Conservation (phyloP, 2,329 filamentous ascomycete genomes). For the Paracorniculantispora psalliotae region DNA sequence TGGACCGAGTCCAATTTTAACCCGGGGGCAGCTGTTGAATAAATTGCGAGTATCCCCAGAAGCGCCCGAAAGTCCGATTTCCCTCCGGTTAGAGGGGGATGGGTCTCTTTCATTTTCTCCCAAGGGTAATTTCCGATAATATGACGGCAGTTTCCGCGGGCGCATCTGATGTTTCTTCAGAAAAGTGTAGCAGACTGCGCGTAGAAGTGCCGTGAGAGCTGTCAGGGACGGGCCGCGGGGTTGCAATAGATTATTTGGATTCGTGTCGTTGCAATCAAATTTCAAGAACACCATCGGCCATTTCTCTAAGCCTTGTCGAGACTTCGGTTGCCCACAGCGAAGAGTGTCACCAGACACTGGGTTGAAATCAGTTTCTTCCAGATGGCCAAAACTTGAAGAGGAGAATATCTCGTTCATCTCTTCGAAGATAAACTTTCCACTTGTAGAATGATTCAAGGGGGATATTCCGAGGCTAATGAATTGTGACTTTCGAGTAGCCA, state of each 20-base stretch:
- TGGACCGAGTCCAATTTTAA: constrained; percentile 25
- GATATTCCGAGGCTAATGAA: constrained; percentile 75
- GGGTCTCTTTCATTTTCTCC: background rate
- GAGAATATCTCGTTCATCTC: constrained; percentile 74
- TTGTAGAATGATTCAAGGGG: constrained; percentile 53
- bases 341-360: constrained; percentile 9
- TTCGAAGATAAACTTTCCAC: constrained; percentile 65
- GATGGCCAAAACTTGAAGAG: constrained; percentile 68
- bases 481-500: constrained; percentile 67
- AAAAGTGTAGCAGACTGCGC: constrained; percentile 67
- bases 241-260: constrained; percentile 26
- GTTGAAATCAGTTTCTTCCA: constrained; percentile 41
- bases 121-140: background rate
- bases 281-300: constrained; percentile 90
- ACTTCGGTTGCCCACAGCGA: constrained; percentile 26
- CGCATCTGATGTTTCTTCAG: constrained; percentile 66
- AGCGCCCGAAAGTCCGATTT: background rate
- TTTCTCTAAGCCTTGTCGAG: constrained; percentile 64
- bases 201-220: constrained; percentile 54
- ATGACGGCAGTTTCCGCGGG: constrained; percentile 36
- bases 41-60: constrained; percentile 17
- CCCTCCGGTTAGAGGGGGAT: background rate
- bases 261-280: constrained; percentile 41
- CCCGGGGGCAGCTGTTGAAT: constrained; percentile 35
- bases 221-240: constrained; percentile 36